These are phyloP conservation scores for Sporothrix protearum DNA, from an alignment of 2,329 filamentous ascomycete species.

Conservation along the genomic window DNA sequence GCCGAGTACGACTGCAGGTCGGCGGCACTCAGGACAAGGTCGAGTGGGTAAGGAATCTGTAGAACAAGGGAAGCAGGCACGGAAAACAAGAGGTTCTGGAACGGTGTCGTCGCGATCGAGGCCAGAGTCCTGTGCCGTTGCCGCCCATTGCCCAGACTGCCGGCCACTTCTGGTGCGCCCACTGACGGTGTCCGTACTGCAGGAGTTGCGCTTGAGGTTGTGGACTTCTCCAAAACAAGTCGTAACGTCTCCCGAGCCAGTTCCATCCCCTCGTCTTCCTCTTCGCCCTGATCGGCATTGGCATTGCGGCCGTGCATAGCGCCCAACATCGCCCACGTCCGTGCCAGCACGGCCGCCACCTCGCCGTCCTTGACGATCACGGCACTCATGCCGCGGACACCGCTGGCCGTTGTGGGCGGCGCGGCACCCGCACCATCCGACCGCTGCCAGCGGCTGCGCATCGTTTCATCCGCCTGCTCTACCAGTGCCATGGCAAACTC, in stretches of 20 bases:
- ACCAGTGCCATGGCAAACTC: constrained; percentile 89
- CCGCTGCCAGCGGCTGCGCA: constrained; percentile 68
- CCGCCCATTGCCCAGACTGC: not conserved
- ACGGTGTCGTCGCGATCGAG: constrained; percentile 53
- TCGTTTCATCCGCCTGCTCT: constrained; percentile 75
- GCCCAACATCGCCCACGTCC: constrained; percentile 77
- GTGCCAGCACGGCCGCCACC: constrained; percentile 68
- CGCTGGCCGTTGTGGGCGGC: constrained; percentile 23
- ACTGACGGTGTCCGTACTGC: not conserved
- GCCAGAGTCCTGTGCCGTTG: not conserved
- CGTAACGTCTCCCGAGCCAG: constrained; percentile 73
- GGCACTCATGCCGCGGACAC: constrained; percentile 55
- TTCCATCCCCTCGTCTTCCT: constrained; percentile 80
- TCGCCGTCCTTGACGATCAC: constrained; percentile 82
- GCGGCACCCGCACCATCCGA: constrained; percentile 39
- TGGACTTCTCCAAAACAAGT: constrained; percentile 58
- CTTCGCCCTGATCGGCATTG: constrained; percentile 63
- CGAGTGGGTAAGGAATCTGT: constrained; percentile 72
- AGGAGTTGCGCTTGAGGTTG: constrained; percentile 32
- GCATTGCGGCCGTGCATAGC: constrained; percentile 65
- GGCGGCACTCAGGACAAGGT: constrained; percentile 75
- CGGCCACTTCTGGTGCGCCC: not conserved
- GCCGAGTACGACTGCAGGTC: constrained; percentile 77
- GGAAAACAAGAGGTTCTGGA: constrained; percentile 78
- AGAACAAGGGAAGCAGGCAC: constrained; percentile 68